Base-by-base conservation (phyloP, 2,329 filamentous ascomycete species). In the Neonectria magnoliae region DNA sequence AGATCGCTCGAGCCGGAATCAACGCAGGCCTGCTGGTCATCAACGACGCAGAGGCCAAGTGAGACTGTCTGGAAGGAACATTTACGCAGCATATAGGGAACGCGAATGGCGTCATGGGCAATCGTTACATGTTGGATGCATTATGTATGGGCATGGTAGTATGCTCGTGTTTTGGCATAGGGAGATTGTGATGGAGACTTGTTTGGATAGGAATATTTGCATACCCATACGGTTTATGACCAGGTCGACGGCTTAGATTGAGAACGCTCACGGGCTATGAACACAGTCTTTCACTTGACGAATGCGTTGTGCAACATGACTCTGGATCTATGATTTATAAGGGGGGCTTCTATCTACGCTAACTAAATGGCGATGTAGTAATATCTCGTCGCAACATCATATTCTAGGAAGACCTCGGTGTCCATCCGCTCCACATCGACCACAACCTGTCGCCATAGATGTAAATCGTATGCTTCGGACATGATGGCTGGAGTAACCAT, bases 351-450 rank as follows among this genome's bases (percentile, higher is more conserved):
- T n/a, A 25, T 25, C 29, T 29, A 13, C 25, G 14, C 5, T 33
- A 36, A 3, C 42, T 56, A 61, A 44, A 62, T 33, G 4, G 22
- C 20, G n/a, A 62, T 36, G 41, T 82, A 80, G 66, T 82, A 83
- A 57, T 81, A 83, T 58, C 82, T 72, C n/a, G 81, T 81, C 8
- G 68, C 77, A 3, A 71, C 59, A 68, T 84, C 81, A 66, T 82
- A 84, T 67, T 83, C 80, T 10, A 83, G 64, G 31, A 82, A 62
- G 4, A 83, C 77, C 71, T 84, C 82, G 0, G 63, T 69, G 41
- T 79, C 74, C 80, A 84, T 83, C 64, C 69, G 53, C 0, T 76
- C 72, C 5, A 77, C 68, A 18, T 67, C 62, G 1, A 82, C 69
- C 3, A 79, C 72, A 22, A 76, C 63, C 58, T 82, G 81, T 31